Conservation (phyloP, 345 rosid genomes). For the Ceriops tagal region DNA sequence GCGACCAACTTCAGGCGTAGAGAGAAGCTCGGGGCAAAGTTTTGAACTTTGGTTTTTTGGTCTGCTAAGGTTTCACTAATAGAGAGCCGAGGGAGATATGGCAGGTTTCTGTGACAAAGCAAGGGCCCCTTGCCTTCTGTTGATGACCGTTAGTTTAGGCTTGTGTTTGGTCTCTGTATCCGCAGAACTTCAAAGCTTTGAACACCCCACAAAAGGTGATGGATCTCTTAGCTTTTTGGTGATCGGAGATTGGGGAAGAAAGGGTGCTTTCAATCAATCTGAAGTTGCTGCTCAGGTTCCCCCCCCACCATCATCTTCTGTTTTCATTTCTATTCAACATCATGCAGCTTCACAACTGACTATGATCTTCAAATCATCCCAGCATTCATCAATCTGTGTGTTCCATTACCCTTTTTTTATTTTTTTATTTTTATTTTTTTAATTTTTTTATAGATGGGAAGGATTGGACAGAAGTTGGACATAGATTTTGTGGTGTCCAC, state of each 20-base stretch:
- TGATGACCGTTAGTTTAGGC: neutral
- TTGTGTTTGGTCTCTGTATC: slow-evolving; percentile 14
- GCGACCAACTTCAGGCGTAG: too few species aligned
- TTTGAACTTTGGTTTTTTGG: too few species aligned
- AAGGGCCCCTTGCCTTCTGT: neutral
- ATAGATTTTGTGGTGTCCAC: slow-evolving; percentile 80
- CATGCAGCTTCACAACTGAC: too few species aligned
- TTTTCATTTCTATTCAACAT: too few species aligned
- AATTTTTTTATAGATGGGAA: slow-evolving; percentile 53
- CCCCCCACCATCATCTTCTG: neutral
- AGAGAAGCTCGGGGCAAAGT: too few species aligned
- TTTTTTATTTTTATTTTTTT: neutral
- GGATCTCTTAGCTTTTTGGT: slow-evolving; percentile 61
- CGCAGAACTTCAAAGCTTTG: slow-evolving; percentile 51
- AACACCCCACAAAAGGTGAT: slow-evolving; percentile 44
- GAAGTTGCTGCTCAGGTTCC: slow-evolving; percentile 60
- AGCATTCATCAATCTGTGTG: too few species aligned
- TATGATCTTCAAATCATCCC: too few species aligned
- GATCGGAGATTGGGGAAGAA: slow-evolving; percentile 89
- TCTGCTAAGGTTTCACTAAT: too few species aligned
- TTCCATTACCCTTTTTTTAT: neutral
- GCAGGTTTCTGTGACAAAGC: neutral
- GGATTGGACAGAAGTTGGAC: slow-evolving; percentile 49
- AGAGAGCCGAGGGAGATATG: too few species aligned
- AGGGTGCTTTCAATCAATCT: slow-evolving; percentile 64